Base-by-base conservation (phyloP, 2,329 filamentous ascomycete genomes). In the Colletotrichum euphorbiae region DNA sequence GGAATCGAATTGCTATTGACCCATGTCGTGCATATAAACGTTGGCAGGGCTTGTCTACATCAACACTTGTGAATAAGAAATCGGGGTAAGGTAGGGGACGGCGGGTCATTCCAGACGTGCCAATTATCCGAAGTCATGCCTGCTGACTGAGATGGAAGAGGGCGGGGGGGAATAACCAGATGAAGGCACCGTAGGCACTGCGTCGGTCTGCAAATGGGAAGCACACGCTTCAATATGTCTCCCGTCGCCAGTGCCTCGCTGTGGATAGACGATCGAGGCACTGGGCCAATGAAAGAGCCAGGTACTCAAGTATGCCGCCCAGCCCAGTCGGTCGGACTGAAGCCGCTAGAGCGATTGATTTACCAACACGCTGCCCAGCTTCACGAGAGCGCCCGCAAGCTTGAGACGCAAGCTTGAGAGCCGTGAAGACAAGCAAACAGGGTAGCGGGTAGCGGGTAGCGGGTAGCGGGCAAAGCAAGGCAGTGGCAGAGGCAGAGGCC, bases 11-110 rank as follows among this genome's bases (percentile, higher is more conserved):
- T 31, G 17, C 60, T 46, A 36, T 19, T 31, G 17, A 36, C 52
- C 66, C 66, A 66, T 55, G 66, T 69, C 66, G 62, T 66, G 62
- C 54, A 69, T 61, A 69, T 55, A 42, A 48, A 63, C 31, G 40
- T 60, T 55, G 54, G 51, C 45, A 67, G 43, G 59, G 28, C 45
- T 51, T 46, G 40, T 21, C 36, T 46, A 38, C 19, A 57, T 17
- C 51, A n/a, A 33, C 13, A 45, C 3, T 42, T 15, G 33, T 31
- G 38, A 31, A 33, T 21, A 50, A 43, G 45, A 62, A 66, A 66
- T 31, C 13, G 50, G 38, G 28, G n/a, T 17, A 54, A 9, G 50
- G 40, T 11, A 56, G 24, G 50, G 40, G 11, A 56, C 13, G 19
- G 36, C 50, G 50, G 24, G 42, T 55, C 13, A 17, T 54, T 33